These are phyloP conservation scores for Wickerhamiella bombiphila DNA, from an alignment of 805 yeast species.

Conservation along the genomic window DNA sequence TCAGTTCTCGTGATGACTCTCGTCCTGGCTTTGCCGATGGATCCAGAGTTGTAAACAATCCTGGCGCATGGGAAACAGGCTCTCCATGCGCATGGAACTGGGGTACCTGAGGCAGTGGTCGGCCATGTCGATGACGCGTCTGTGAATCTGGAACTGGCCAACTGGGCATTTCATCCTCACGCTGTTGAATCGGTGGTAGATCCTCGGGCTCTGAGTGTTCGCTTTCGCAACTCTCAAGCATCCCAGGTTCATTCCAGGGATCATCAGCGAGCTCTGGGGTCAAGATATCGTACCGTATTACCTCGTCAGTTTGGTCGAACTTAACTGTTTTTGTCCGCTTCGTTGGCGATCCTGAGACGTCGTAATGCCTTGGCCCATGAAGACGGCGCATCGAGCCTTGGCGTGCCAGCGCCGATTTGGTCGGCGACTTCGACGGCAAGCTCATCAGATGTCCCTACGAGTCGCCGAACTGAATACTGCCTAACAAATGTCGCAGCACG, in stretches of 20 bases:
- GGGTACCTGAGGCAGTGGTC: neutral
- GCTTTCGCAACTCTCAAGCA: slow-evolving; percentile 9
- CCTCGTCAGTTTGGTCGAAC: slow-evolving; percentile 19
- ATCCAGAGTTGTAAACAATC: neutral
- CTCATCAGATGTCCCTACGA: neutral
- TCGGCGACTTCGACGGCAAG: neutral
- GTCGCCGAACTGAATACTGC: neutral
- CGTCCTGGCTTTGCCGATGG: neutral
- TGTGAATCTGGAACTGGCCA: too few relatives aligned
- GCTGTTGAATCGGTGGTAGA: neutral
- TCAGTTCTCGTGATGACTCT: neutral
- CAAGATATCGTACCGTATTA: slow-evolving; percentile 16
- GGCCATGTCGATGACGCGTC: too few relatives aligned
- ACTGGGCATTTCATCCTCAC: too few relatives aligned
- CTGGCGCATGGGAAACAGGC: neutral
- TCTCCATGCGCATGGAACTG: neutral
- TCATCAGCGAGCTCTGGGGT: slow-evolving; percentile 17
- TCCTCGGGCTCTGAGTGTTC: neutral
- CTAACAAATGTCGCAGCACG: too few relatives aligned
- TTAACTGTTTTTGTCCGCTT: slow-evolving; percentile 16
- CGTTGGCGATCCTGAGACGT: slow-evolving; percentile 7
- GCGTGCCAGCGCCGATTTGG: slow-evolving; percentile 18
- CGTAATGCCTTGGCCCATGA: slow-evolving; percentile 16
- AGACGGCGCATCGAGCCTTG: slow-evolving; percentile 15
- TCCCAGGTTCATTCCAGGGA: slow-evolving; percentile 8